Conservation (phyloP, 495 filamentous ascomycete species). For the Neurospora sp. region DNA sequence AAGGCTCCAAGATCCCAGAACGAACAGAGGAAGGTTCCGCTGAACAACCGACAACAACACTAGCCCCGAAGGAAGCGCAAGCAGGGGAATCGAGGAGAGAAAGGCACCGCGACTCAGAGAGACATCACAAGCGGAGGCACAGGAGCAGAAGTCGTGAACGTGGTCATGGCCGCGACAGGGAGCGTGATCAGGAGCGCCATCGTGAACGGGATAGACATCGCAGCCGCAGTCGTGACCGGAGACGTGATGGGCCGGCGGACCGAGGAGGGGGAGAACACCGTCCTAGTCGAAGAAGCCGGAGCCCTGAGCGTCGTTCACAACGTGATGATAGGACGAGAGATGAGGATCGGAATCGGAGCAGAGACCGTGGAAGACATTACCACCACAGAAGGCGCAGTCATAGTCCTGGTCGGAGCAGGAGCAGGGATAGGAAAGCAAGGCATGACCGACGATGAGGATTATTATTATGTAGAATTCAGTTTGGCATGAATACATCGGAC, state of each 20-base stretch:
- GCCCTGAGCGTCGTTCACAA: conserved; percentile 11
- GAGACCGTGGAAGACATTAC: conserved; percentile 2
- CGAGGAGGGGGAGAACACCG: conserved; percentile 1
- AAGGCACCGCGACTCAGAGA: conserved; percentile 22
- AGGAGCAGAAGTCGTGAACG: conserved; percentile 19
- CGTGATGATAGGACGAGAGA: conserved; percentile 7
- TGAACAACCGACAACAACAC: background rate
- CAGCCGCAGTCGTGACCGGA: conserved; percentile 29
- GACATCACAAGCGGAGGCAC: conserved; percentile 26
- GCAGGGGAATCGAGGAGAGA: conserved; percentile 15
- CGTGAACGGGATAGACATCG: conserved; percentile 18
- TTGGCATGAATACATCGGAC: background rate
- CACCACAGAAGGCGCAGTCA: conserved; percentile 1
- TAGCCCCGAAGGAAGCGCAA: conserved; percentile 1
- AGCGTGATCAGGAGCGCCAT: conserved; percentile 9
- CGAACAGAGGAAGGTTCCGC: conserved; percentile 6
- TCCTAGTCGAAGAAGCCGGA: conserved; percentile 19
- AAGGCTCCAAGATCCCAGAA: conserved; percentile 11
- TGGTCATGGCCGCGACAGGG: conserved; percentile 8
- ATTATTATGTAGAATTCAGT: background rate
- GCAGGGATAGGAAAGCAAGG: conserved; percentile 7
- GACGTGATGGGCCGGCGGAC: conserved; percentile 6
- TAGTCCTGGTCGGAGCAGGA: conserved; percentile 20
- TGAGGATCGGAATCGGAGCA: conserved; percentile 6
- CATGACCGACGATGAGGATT: background rate